Conservation (phyloP, 768 basidiomycete species). For the Tricholoma bakamatsutake region DNA sequence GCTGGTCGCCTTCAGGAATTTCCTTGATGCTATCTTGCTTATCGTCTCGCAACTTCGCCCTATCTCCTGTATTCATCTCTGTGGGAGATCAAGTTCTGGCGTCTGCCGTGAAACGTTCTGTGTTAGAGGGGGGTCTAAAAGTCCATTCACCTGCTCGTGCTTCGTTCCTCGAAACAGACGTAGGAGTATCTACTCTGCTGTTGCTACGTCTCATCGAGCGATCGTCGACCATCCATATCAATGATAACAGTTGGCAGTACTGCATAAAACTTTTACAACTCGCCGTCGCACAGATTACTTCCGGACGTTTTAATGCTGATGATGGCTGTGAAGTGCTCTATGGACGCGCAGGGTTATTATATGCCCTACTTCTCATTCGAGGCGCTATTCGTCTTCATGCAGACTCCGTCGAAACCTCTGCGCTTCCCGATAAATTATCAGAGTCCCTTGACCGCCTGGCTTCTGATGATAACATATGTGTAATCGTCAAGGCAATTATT, state of each 20-base stretch:
- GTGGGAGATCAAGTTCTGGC: conserved; percentile 3
- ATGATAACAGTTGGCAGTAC: conserved; percentile 9
- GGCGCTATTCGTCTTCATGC: conserved; percentile 7
- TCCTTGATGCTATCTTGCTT: not conserved
- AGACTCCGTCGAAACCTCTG: not conserved
- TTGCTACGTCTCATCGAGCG: conserved; percentile 23
- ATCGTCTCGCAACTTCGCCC: not conserved
- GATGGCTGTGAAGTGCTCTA: conserved; percentile 55
- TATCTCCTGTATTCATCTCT: not conserved
- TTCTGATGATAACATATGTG: conserved; percentile 27
- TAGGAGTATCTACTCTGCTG: conserved; percentile 33
- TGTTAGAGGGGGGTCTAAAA: not conserved
- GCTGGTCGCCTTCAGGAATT: not conserved
- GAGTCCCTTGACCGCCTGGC: conserved; percentile 20
- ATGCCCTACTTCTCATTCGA: conserved; percentile 44
- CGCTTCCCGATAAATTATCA: conserved; percentile 2
- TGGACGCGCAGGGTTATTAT: conserved; percentile 52
- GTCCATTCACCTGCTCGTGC: conserved; percentile 13
- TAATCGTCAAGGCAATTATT: conserved; percentile 42
- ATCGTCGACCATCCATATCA: conserved; percentile 5
- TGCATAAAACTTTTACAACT: conserved; percentile 20
- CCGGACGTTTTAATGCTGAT: conserved; percentile 6
- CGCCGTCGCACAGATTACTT: conserved; percentile 12
- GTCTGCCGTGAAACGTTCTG: not conserved
- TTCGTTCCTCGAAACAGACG: conserved; percentile 36